These are phyloP conservation scores for Petunia secreta DNA, from an alignment of 257 asterid genomes.

Conservation along the genomic window DNA sequence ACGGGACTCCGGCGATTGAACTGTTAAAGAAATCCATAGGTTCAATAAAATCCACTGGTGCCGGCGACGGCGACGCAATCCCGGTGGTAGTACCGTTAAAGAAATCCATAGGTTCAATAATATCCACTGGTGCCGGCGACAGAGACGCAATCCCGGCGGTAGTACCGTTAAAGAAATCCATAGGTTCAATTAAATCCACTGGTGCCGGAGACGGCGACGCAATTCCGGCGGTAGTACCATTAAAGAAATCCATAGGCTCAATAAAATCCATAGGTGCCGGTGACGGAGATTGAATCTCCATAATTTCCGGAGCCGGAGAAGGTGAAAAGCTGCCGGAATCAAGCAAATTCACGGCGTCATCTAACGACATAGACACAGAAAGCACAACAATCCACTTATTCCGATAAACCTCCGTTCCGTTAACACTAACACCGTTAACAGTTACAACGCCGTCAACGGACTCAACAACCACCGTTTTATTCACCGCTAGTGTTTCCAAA, in stretches of 20 bases:
- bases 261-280: background rate
- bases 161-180: background rate
- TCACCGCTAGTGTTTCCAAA: conserved; percentile 34
- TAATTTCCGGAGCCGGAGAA: conserved; percentile 6
- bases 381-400: conserved; percentile 69
- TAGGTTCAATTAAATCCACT: background rate
- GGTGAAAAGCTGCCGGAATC: conserved; percentile 19
- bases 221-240: background rate
- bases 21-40: background rate
- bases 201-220: conserved; percentile 27
- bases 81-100: background rate
- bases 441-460: conserved; percentile 42
- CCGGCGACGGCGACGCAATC: background rate
- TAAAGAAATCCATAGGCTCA: background rate
- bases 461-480: background rate
- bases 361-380: conserved; percentile 51
- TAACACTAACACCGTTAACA: conserved; percentile 52
- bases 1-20: background rate
- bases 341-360: conserved; percentile 39
- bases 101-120: background rate
- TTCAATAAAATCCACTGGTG: background rate
- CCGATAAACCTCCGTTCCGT: conserved; percentile 56
- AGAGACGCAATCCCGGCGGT: background rate
- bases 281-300: conserved; percentile 23
- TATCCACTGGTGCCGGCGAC: background rate